Base-by-base conservation (phyloP, 441 rosid genomes). In the Bruguiera hainesii region DNA sequence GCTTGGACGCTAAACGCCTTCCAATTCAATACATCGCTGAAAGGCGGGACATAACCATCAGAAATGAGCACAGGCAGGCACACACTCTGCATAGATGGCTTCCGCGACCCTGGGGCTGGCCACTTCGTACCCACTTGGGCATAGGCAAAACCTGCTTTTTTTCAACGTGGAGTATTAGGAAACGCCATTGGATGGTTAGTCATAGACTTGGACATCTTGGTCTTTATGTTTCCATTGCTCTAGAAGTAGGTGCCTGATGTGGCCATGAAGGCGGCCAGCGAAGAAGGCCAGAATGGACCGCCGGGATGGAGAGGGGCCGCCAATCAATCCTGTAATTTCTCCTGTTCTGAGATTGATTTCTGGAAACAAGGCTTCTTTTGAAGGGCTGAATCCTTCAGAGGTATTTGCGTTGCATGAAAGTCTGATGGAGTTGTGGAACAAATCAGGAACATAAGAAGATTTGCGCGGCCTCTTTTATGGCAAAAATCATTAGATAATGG, bases 101-200 rank as follows among this genome's bases (percentile, higher is more conserved):
- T 93, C 98, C 6, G 77, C 91, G 7, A 88, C 67, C 67, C 97
- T 77, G 20, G 98, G 98, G 68, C 98, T 93, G 23, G 97, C 98
- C 30, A 93, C 98, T 59, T 93, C 98, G 2, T 86, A 72, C 11
- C 98, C 97, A 62, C 98, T 93, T 4, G 98, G 98, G 71, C 98
- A 89, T 25, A 90, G 69, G 71, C 98, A 93, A 61, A 78, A 93
- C 76, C 77, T 86, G 11, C 95, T 86, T n/a, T 74, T 74, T 51
- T 63, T 71, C 67, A 86, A 78, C 94, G 87, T 87, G 56, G 78
- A 80, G 4, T 84, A 72, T 70, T 81, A 84, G 68, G 83, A 88
- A 6, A 69, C 66, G 37, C 78, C 75, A 23, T 81, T 73, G 10
- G 92, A 92, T 58, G 87, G 89, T 78, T 86, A 82, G 48, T 87